Evolutionary conservation across 2,329 filamentous ascomycete genomes (phyloP).

Genomic region (Claviceps sorghi): DNA sequence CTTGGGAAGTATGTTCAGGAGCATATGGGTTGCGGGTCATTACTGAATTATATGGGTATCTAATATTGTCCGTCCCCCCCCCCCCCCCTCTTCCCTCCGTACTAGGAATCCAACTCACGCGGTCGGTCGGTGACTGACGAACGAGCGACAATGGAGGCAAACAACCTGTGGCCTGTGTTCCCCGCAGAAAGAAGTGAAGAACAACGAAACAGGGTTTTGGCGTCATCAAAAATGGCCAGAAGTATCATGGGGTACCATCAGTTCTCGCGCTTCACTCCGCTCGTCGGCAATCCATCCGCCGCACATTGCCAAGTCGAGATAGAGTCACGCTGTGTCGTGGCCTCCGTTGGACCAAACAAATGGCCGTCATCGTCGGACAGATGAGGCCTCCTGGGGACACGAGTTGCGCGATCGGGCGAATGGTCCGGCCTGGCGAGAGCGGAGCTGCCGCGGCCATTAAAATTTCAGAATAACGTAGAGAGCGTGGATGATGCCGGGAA

Average conservation of each 20-base stretch:
- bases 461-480: slow-evolving; percentile 59
- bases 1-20: too few relatives aligned
- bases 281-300: neutral
- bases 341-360: neutral
- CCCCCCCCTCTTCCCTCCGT: too few relatives aligned
- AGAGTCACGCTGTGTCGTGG: neutral
- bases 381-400: neutral
- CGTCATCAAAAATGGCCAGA: neutral
- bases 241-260: neutral
- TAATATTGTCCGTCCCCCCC: neutral
- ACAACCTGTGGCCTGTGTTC: neutral
- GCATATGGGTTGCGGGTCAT: neutral
- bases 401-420: neutral
- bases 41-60: slow-evolving; percentile 3
- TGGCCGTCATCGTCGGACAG: neutral
- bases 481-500: slow-evolving; percentile 83
- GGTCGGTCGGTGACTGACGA: neutral
- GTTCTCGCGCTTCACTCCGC: neutral
- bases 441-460: neutral
- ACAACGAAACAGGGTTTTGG: neutral
- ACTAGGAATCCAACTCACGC: slow-evolving; percentile 23
- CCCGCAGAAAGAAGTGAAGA: neutral
- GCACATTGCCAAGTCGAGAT: neutral
- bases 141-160: neutral
- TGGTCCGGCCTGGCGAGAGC: neutral